Base-by-base conservation (phyloP, 2,329 filamentous ascomycete genomes). In the Neonectria hederae region DNA sequence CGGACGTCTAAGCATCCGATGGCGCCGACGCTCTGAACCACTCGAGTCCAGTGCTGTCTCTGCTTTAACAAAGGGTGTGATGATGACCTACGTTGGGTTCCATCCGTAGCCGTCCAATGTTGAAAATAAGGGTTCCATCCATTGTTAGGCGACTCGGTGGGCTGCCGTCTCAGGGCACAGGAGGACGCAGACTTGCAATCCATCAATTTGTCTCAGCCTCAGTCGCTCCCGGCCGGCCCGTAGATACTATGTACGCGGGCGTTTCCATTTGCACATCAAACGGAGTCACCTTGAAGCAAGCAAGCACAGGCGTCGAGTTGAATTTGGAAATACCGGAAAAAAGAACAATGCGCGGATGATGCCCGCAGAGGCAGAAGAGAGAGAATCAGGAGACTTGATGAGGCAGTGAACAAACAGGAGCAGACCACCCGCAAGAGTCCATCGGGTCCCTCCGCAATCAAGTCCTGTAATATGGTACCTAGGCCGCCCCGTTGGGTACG, bases 71-170 rank as follows among this genome's bases (percentile, higher is more conserved):
- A 35, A 55, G 30, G 53, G 45, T 38, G 52, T 21, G 46, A 14
- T n/a, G 24, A 21, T 24, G 21, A 38, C 14, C 24, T 7, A 26
- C 24, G n/a, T 8, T 30, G 28, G 28, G 28, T 10, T 32, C 30
- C 30, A 32, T n/a, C n/a, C n/a, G 26, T 9, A 28, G 26, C 7
- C 26, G 26, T 38, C 22, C 30, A 21, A 49, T 38, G 26, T 28
- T 46, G 40, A 40, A 56, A 62, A 45, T 30, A 48, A 58, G 59
- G 35, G 63, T 46, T 62, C 58, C 63, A 65, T 69, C 38, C 51
- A 65, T 69, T 65, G 60, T 62, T 64, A 57, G 57, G 53, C 55
- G 46, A 60, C 51, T 58, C 64, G 57, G 57, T 65, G 53, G 59
- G 65, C 54, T 63, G 54, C 35, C 49, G 52, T 65, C 59, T 59